Base-by-base conservation (phyloP, 208 protist genomes). In the Leishmania guyanensis region DNA sequence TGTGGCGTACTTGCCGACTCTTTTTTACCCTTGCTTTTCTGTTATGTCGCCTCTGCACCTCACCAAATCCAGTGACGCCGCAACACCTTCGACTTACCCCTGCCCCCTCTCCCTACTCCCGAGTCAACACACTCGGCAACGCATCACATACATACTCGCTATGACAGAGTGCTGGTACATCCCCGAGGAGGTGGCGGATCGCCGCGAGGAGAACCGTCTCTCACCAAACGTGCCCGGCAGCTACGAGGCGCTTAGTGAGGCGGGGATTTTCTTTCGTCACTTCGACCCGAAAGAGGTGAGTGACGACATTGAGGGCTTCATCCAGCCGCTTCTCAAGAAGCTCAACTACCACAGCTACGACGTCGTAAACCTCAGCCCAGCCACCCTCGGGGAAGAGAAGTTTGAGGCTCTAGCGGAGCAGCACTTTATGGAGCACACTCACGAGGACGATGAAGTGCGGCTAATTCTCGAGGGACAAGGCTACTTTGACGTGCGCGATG, bases 361-460 rank as follows among this genome's bases (percentile, higher is more conserved):
- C 78, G 78, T 94, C 29, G 84, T 93, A 1, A 54, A 79, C 43
- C 82, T 91, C 64, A 82, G 68, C 78, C 80, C 76, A 12, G 62
- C 51, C 22, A 66, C 50, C 53, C 76, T 93, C 20, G 87, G 84
- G 43, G 80, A 48, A 17, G 83, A 90, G 53, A 83, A 84, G 77
- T 93, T 91, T 73, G 88, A 91, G 26, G 58, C 87, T 51, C 83
- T 93, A 39, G 78, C 94, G 16, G 43, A 75, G 60, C 81, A 72
- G 73, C 94, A 95, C 84, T 97, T 95, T 70, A 50, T 53, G 33
- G 93, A 98, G 82, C 96, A 98, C 82, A 56, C 96, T 22, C 95
- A 98, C 89, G 91, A 95, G 70, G 95, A 97, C 80, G 96, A 98
- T 68, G 95, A 98, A 85, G 92, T 97, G 50, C 91, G 96, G 3